Conservation (phyloP, 176 grass and related monocot species). For the Themeda triandra region DNA sequence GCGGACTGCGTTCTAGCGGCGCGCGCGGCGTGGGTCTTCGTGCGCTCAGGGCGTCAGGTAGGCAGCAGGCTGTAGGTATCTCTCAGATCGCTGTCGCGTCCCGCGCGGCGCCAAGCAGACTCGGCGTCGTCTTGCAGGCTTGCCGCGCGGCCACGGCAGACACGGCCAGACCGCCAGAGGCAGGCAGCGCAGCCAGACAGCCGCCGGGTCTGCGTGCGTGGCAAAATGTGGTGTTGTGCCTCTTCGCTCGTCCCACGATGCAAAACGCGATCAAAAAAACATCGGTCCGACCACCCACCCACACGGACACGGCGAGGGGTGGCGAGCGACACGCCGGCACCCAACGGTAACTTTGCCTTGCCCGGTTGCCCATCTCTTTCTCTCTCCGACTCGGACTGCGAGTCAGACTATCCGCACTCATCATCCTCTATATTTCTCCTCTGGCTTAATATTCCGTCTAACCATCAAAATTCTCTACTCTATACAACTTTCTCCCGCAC, state of each 20-base stretch:
- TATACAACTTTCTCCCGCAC: too few species aligned
- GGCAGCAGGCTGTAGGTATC: neutral
- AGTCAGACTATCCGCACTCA: too few species aligned
- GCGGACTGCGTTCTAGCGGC: too few species aligned
- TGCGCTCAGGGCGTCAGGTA: neutral
- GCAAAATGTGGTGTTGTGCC: neutral
- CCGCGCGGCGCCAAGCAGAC: neutral
- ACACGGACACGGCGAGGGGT: too few species aligned
- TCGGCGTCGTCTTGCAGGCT: neutral
- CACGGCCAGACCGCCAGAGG: neutral
- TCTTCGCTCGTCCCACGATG: neutral
- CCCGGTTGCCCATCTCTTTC: neutral
- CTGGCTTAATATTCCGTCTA: too few species aligned
- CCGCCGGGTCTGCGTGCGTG: neutral
- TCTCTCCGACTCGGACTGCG: neutral
- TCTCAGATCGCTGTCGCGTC: constrained; percentile 24
- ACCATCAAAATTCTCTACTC: too few species aligned
- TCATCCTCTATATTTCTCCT: too few species aligned
- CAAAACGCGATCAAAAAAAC: neutral
- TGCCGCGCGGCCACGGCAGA: neutral
- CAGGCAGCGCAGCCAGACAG: neutral
- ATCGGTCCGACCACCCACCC: neutral
- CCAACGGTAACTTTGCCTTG: constrained; percentile 47
- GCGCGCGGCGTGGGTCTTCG: neutral
- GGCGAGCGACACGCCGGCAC: too few species aligned